Evolutionary conservation across 1,139 yeast species (phyloP), one percentile per base, ranked within the genome.

Genomic region (Saccharomyces hybrid): DNA sequence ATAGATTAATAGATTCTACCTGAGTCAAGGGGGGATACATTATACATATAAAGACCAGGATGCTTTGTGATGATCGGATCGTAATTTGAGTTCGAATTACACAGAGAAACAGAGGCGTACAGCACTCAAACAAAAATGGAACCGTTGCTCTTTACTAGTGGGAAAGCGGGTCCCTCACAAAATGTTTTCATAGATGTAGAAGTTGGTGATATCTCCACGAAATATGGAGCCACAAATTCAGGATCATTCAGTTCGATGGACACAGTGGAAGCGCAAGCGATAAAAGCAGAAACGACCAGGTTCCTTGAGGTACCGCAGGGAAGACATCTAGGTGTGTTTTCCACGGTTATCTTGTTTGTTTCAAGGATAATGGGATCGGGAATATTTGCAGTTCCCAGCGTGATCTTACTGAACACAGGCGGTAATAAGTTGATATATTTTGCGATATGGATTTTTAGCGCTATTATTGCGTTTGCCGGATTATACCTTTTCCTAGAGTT

Each of bases 291-390:
- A 38, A 25, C 56, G 6, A 48, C 50, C 31, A 50, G 54, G 4
- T 52, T 55, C 23, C 28, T 53, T 5, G 89, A 84, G 29, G 76
- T 83, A 0, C 91, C 91, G 0, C 89, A 83, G 59, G 91, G 93
- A 0, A 73, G 93, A 34, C 90, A 85, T 67, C 67, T 85, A 56
- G 91, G 91, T 0, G 66, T 83, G 1, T 84, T 78, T 61, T 82
- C 89, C 5, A 84, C 88, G 0, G 76, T 83, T 50, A 77, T 84
- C 53, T 67, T 84, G 56, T 83, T 84, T 61, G 76, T 85, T 3
- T 81, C 88, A 26, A 72, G 90, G 56, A 85, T 85, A 47, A 74
- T 85, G n/a, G 93, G 93, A 0, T 82, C 89, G 0, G 93, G 93
- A 0, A 85, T 85, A 16, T 84, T 85, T 70, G 84, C 89, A n/a